A percentile compares a stretch with the other conserved stretches of the same genome.
phyloP scores from a whole-genome alignment of 179 eudicot genomes.

The Beta corolliflora region DNA sequence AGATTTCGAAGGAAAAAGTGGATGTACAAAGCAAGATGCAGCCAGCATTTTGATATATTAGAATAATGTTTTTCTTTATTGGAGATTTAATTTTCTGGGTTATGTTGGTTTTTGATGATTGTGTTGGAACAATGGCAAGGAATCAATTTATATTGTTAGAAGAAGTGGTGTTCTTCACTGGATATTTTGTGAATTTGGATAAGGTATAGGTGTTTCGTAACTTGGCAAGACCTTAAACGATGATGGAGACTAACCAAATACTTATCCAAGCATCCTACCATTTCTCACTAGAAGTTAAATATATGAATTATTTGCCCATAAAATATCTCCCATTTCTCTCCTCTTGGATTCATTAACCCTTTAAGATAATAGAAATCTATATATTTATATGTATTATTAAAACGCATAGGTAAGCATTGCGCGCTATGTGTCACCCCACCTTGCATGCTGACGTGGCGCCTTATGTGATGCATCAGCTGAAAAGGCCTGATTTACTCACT shows the following conservation, averaged over 20 bases:
- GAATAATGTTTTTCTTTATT: background rate
- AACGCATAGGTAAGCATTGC: too few species aligned
- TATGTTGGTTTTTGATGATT: background rate
- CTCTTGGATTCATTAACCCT: too few species aligned
- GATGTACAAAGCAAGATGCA: constrained; percentile 38
- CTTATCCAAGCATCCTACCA: constrained; percentile 2
- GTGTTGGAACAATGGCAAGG: background rate
- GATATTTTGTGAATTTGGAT: constrained; percentile 21
- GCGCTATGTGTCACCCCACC: too few species aligned
- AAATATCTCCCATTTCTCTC: constrained; percentile 1
- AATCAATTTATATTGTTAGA: constrained; percentile 9
- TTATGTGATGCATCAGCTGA: too few species aligned
- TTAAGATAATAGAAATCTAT: too few species aligned
- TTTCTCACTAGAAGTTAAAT: constrained; percentile 6
- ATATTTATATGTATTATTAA: too few species aligned
- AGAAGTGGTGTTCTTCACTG: background rate
- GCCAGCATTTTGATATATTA: constrained; percentile 35
- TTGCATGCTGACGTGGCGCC: too few species aligned
- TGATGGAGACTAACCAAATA: background rate
- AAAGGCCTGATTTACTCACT: too few species aligned
- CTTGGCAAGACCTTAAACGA: constrained; percentile 16
- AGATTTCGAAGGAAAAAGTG: constrained; percentile 19
- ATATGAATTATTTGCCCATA: background rate
- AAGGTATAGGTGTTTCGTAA: constrained; percentile 1
- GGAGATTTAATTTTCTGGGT: background rate